phyloP scores from a whole-genome alignment of 208 protist species.

The Trichomonas tenax region DNA sequence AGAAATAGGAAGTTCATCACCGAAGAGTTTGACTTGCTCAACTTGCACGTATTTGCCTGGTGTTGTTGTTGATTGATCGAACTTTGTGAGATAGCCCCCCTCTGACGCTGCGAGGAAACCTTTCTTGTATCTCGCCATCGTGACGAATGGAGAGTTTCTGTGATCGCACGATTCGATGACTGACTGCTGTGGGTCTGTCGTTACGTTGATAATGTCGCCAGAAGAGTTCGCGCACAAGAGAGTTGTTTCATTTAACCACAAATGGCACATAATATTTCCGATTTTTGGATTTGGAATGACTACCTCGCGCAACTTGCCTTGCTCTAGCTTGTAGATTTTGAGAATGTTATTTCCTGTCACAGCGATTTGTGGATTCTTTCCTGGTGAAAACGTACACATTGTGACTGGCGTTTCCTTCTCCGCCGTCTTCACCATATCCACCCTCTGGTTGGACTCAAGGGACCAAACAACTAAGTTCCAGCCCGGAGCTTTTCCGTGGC shows the following conservation, averaged over 20 bases:
- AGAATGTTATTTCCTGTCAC: constrained; percentile 1
- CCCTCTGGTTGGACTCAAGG: background rate
- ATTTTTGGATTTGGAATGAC: constrained; percentile 14
- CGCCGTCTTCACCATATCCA: background rate
- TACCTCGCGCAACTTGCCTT: background rate
- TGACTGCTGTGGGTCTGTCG: background rate
- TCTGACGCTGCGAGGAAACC: background rate
- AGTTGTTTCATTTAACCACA: constrained; percentile 4
- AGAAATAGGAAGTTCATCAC: background rate
- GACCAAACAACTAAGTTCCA: background rate
- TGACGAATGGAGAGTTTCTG: background rate
- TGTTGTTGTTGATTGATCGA: background rate
- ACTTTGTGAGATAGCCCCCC: background rate
- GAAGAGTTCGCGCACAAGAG: background rate
- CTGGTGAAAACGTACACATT: constrained; percentile 1
- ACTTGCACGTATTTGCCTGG: background rate
- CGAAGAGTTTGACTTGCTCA: background rate
- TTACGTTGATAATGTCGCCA: background rate
- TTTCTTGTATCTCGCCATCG: background rate
- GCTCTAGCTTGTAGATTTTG: background rate
- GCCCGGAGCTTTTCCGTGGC: background rate
- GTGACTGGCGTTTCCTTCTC: background rate
- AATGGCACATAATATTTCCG: background rate
- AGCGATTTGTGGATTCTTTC: background rate
- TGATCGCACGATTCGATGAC: background rate